Percentiles rank a stretch among this genome's conserved stretches.
phyloP scores from a whole-genome alignment of 805 yeast species.

The Kazachstania bromeliacearum region DNA sequence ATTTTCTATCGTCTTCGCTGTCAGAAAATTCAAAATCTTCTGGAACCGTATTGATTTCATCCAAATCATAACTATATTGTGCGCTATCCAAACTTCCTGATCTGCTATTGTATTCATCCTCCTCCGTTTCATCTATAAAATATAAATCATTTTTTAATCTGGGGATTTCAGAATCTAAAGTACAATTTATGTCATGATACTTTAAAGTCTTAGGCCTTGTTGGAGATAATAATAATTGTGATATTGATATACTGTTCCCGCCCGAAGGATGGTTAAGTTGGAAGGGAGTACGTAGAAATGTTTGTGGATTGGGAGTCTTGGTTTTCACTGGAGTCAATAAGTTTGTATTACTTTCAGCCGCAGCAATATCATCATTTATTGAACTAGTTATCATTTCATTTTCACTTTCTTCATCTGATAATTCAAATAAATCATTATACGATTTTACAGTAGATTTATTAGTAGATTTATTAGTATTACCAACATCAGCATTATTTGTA shows the following conservation, averaged over 20 bases:
- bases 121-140: conserved; percentile 30
- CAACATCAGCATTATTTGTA: no score
- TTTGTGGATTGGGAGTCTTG: background rate
- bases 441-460: conserved; percentile 1
- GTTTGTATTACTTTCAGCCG: background rate
- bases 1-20: conserved; percentile 8
- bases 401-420: conserved; percentile 5
- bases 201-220: conserved; percentile 26
- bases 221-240: conserved; percentile 15
- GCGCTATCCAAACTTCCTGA: conserved; percentile 29
- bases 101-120: conserved; percentile 24
- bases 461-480: conserved; percentile 1
- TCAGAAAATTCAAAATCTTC: conserved; percentile 33
- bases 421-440: conserved; percentile 2
- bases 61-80: conserved; percentile 37
- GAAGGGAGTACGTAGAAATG: background rate
- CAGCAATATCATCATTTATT: background rate
- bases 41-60: conserved; percentile 43
- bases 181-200: conserved; percentile 32
- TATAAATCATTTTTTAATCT: conserved; percentile 25
- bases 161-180: conserved; percentile 32
- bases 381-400: conserved; percentile 1
- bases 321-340: background rate
- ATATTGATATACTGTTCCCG: no score
- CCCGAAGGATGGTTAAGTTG: background rate